Base-by-base conservation (phyloP, 306 rosid species). In the Cucurbita moschata region DNA sequence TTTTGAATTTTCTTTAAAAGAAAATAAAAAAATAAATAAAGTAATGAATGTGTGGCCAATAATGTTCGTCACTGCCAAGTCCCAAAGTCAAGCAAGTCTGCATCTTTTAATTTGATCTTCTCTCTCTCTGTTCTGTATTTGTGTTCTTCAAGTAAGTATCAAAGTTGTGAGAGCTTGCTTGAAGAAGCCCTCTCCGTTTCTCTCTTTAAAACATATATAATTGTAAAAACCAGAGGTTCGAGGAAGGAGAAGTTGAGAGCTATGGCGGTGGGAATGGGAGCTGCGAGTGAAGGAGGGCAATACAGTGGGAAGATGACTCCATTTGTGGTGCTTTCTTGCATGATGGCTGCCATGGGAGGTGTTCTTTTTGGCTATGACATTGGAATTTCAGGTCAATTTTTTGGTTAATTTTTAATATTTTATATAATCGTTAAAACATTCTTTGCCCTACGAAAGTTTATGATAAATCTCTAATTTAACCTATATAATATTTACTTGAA, bases 291-390 rank as follows among this genome's bases (percentile, higher is more conserved):
- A 9, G 54, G 43, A 46, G 73, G 40, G 38, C 72, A 49, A 13
- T 69, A 69, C 44, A 69, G 49, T 69, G 73, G 73, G 4, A 69
- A 47, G 13, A 69, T 69, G 58, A 69, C 58, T 69, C 8, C 23
- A 12, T 69, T 49, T 69, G 73, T 69, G 21, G 43, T 49, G 11
- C 3, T 69, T 8, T 69, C 73, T 8, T 69, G 73, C 8, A 69
- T 69, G 73, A 69, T 69, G 73, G 73, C 73, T 21, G 58, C 73
- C 73, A 69, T 69, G 73, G 73, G 73, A 47, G 73, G 73, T 69
- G 14, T 69, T 49, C 56, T 69, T 10, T 69, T 69, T 47, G 73
- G 73, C 73, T 69, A 69, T 47, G 73, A 69, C 23, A 69, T 69
- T 26, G 73, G 73, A 69, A 69, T 46, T 69, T 69, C 73, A 49